Base-by-base conservation (phyloP, 2,329 filamentous ascomycete genomes). In the Mollisiaceae sp. region DNA sequence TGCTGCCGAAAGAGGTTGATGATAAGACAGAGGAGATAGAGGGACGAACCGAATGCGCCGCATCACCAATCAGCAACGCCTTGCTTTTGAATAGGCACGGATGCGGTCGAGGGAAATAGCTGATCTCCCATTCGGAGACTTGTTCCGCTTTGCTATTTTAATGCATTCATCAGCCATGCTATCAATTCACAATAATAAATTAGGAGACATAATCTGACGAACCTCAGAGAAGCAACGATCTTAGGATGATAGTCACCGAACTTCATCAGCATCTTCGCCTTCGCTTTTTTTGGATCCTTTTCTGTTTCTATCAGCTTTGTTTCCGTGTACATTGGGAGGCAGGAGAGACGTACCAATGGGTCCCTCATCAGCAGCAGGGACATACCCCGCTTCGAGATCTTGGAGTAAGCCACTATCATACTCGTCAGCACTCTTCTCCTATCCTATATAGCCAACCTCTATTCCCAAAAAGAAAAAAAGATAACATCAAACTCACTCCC, bases 51-150 rank as follows among this genome's bases (percentile, higher is more conserved):
- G 76, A 71, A 69, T 79, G 78, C n/a, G 77, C 77, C 12, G 77
- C 74, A 65, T 79, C 77, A 8, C 78, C 78, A 43, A 79, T 72
- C 36, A 77, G 67, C n/a, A 76, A 66, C 9, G 77, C 72, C 11
- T 73, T 71, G 18, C 71, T 73, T 3, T 69, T 71, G 11, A 70
- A 58, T 4, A 66, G n/a, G 24, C 52, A 27, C n/a, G 22, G 38
- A 32, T 50, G 57, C 5, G 62, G 52, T 1, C 18, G 47, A 20
- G 58, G 24, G 35, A 60, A 60, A 18, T 60, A 60, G 15, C n/a
- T 47, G 15, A 60, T n/a, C 50, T 32, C n/a, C 58, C 41, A 60
- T 60, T 60, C 58, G 8, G 41, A 60, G 24, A 50, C 27, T 1
- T 20, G 24, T n/a, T 47, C 41, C n/a, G 58, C 43, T 60, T 60